Evolutionary conservation across 2,329 filamentous ascomycete genomes (phyloP).

Genomic region (Penicillium sclerotigenum): DNA sequence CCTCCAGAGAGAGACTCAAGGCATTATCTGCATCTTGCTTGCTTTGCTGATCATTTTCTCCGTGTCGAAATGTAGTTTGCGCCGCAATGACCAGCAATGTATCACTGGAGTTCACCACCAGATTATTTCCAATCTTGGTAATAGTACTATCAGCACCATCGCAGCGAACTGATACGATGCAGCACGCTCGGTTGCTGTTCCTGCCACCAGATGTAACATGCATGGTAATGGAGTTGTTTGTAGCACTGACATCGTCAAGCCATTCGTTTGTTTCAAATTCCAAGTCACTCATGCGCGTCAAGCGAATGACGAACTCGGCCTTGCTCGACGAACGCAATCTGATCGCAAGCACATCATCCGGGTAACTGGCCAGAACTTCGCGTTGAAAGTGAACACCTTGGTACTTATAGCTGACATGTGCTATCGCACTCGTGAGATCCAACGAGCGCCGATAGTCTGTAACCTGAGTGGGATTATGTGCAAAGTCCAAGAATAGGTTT

Average conservation of each 20-base stretch:
- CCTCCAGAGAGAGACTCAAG: constrained; percentile 16
- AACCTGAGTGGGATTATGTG: constrained; percentile 29
- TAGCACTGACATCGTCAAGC: constrained; percentile 36
- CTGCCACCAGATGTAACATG: constrained; percentile 40
- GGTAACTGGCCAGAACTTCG: constrained; percentile 44
- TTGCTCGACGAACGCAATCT: constrained; percentile 25
- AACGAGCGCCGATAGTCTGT: constrained; percentile 41
- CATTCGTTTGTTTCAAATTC: constrained; percentile 48
- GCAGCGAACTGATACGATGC: constrained; percentile 29
- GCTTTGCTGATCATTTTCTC: constrained; percentile 25
- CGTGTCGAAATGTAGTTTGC: constrained; percentile 40
- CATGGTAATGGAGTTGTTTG: constrained; percentile 34
- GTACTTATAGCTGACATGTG: constrained; percentile 39
- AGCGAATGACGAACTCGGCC: constrained; percentile 31
- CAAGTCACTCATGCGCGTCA: constrained; percentile 40
- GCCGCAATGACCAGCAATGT: constrained; percentile 40
- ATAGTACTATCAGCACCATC: constrained; percentile 29
- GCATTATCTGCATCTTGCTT: constrained; percentile 30
- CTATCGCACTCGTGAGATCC: constrained; percentile 38
- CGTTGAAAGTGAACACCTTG: constrained; percentile 34
- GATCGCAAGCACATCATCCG: constrained; percentile 42
- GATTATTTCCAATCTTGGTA: constrained; percentile 34
- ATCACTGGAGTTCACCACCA: constrained; percentile 38
- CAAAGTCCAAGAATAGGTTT: constrained; percentile 43
- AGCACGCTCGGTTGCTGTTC: constrained; percentile 34